Conservation (phyloP, 2,329 filamentous ascomycete species). For the Diaporthe citri region DNA sequence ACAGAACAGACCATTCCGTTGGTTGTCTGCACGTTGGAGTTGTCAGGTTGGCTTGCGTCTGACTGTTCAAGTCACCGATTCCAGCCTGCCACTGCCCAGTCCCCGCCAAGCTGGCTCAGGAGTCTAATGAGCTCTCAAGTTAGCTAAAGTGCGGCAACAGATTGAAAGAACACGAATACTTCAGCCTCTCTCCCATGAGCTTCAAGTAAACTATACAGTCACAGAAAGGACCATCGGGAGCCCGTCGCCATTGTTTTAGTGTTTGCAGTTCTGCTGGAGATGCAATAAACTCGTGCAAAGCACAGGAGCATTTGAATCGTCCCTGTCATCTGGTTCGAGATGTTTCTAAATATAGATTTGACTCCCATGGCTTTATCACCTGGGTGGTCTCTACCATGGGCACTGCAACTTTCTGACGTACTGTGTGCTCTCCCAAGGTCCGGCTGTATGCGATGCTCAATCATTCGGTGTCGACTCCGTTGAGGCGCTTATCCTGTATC, state of each 20-base stretch:
- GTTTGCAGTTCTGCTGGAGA: background rate
- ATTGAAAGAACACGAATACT: background rate
- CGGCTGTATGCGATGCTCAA: background rate
- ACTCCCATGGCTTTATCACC: background rate
- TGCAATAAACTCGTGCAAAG: no score
- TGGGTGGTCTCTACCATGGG: background rate
- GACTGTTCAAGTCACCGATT: no score
- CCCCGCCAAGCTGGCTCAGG: background rate
- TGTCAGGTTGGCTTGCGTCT: no score
- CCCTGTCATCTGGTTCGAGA: background rate
- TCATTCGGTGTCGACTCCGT: background rate
- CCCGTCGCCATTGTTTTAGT: background rate
- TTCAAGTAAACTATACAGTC: no score
- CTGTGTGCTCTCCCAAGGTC: background rate
- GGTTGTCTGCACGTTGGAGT: no score
- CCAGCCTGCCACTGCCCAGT: background rate
- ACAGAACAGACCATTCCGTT: no score
- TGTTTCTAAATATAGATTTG: background rate
- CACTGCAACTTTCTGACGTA: background rate
- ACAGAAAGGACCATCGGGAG: background rate
- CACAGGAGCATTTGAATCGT: background rate
- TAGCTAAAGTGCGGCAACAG: background rate
- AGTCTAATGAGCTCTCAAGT: background rate
- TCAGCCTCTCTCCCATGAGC: background rate
- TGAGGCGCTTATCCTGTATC: background rate